A percentile compares a stretch with the other conserved stretches of the same genome.
Conservation (phyloP, 257 asterid species). For the Gentiana macrophylla region DNA sequence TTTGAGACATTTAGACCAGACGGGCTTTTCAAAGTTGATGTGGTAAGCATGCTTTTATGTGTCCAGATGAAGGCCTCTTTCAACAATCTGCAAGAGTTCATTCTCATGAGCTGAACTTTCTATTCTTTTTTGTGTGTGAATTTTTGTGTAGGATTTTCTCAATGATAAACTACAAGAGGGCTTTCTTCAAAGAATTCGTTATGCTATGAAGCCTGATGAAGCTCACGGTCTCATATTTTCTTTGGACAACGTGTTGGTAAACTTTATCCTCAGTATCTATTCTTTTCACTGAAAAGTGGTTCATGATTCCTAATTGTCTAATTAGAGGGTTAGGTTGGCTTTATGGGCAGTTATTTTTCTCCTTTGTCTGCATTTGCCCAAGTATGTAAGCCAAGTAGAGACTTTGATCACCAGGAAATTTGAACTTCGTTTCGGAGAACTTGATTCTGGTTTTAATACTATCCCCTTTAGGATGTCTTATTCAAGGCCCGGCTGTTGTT, state of each 20-base stretch:
- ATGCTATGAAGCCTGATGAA: slow-evolving; percentile 98
- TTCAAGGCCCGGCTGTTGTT: too few species aligned
- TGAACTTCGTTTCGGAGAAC: too few species aligned
- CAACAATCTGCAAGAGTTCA: too few species aligned
- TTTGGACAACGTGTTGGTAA: slow-evolving; percentile 97
- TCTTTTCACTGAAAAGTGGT: slow-evolving; percentile 1
- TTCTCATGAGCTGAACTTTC: too few species aligned
- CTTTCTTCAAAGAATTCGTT: slow-evolving; percentile 80
- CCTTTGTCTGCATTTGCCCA: not conserved
- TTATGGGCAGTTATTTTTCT: too few species aligned
- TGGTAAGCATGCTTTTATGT: slow-evolving; percentile 35
- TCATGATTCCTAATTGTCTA: not conserved
- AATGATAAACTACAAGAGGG: slow-evolving; percentile 94
- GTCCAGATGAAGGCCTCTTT: not conserved
- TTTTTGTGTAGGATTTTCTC: slow-evolving; percentile 51
- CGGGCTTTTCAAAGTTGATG: slow-evolving; percentile 92
- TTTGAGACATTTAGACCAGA: slow-evolving; percentile 90
- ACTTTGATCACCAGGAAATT: too few species aligned
- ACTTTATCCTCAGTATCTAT: slow-evolving; percentile 9
- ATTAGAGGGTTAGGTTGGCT: not conserved
- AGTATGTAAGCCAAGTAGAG: not conserved
- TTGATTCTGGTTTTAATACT: too few species aligned
- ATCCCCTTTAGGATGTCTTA: too few species aligned
- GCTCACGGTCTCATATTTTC: slow-evolving; percentile 97
- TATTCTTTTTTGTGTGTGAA: slow-evolving; percentile 4